phyloP scores from a whole-genome alignment of 441 rosid species.

The Raphanus hybrid region DNA sequence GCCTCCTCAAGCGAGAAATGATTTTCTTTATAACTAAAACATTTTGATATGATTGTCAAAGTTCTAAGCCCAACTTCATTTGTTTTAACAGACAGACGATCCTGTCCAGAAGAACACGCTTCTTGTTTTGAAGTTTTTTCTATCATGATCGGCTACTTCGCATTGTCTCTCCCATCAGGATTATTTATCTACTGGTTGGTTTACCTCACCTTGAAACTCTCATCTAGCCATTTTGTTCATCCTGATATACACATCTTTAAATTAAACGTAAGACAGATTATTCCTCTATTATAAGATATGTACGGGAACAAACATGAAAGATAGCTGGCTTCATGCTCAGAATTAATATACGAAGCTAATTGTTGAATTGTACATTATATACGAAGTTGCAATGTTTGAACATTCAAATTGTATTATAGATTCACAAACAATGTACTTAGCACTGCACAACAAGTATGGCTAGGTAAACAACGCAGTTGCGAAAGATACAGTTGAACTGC shows the following conservation, averaged over 20 bases:
- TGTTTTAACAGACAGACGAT: constrained; percentile 79
- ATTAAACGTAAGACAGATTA: neutral
- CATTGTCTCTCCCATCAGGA: constrained; percentile 94
- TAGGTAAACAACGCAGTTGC: constrained; percentile 60
- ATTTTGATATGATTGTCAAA: constrained; percentile 7
- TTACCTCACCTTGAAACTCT: constrained; percentile 33
- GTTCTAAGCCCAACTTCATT: constrained; percentile 17
- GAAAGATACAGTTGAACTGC: constrained; percentile 51
- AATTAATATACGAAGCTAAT: neutral
- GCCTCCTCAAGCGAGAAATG: constrained; percentile 80
- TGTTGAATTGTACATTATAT: neutral
- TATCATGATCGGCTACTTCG: constrained; percentile 95
- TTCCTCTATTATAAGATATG: neutral
- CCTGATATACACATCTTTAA: neutral
- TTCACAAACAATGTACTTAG: constrained; percentile 92
- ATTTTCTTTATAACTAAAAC: too few relatives aligned
- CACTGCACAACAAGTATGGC: constrained; percentile 96
- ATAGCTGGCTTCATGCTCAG: neutral
- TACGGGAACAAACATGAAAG: neutral
- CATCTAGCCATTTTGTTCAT: neutral
- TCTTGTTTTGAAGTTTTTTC: constrained; percentile 80
- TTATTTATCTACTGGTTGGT: constrained; percentile 94
- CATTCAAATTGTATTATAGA: constrained; percentile 50
- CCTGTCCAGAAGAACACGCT: constrained; percentile 91
- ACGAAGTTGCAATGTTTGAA: neutral